Percentiles rank a stretch among this genome's conserved stretches.
Conservation (phyloP, 2,329 filamentous ascomycete species). For the Phialophora expanda region DNA sequence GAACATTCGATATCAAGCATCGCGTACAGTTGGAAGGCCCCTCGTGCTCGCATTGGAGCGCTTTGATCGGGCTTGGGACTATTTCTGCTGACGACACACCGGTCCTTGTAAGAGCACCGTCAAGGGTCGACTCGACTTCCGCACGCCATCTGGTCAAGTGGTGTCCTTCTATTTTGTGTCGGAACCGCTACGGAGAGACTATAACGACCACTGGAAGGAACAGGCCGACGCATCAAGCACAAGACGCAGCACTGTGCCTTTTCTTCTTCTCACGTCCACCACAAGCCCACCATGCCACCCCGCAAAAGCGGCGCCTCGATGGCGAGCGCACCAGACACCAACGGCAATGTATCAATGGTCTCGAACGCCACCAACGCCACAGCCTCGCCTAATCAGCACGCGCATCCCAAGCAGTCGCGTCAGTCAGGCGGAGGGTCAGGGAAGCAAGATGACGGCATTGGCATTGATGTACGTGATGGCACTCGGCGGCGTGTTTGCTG, state of each 20-base stretch:
- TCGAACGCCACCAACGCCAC: constrained; percentile 34
- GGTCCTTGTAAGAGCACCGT: neutral
- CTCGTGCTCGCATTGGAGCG: neutral
- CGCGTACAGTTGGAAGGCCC: neutral
- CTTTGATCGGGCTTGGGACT: neutral
- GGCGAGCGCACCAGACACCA: constrained; percentile 39
- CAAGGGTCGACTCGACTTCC: neutral
- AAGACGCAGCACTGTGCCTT: neutral
- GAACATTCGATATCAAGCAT: neutral
- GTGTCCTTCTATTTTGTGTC: neutral
- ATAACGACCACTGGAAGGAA: neutral
- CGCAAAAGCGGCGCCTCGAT: constrained; percentile 39
- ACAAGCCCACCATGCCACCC: constrained; percentile 32
- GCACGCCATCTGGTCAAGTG: neutral
- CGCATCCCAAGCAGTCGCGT: constrained; percentile 39
- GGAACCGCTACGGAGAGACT: neutral
- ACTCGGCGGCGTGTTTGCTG: neutral
- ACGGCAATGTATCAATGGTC: constrained; percentile 37
- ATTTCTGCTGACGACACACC: neutral
- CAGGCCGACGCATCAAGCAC: neutral
- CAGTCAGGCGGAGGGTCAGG: constrained; percentile 24
- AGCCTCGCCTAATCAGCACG: constrained; percentile 13
- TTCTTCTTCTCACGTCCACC: neutral
- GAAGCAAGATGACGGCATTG: constrained; percentile 33
- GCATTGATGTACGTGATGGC: constrained; percentile 36